A percentile compares a stretch with the other conserved stretches of the same genome.
phyloP scores from a whole-genome alignment of 2,329 filamentous ascomycete species.

The Hypoxylon sp. region DNA sequence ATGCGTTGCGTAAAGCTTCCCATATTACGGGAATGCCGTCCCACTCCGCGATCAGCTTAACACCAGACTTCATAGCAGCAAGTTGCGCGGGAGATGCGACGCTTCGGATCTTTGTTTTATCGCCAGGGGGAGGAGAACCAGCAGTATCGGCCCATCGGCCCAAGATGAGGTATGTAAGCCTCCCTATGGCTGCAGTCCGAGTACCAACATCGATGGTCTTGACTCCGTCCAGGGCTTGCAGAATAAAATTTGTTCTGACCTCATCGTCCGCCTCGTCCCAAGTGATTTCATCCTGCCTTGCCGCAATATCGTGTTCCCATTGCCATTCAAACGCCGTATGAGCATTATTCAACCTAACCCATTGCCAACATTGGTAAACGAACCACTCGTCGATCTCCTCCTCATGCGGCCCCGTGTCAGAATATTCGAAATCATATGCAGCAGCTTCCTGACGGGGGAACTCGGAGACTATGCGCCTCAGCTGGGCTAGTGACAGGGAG shows the following conservation, averaged over 20 bases:
- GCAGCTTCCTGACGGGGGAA: slow-evolving; percentile 78
- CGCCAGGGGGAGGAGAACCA: slow-evolving; percentile 59
- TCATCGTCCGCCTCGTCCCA: slow-evolving; percentile 78
- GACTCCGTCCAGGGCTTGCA: slow-evolving; percentile 64
- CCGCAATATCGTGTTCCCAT: slow-evolving; percentile 72
- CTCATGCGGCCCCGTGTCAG: slow-evolving; percentile 79
- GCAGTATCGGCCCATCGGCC: slow-evolving; percentile 81
- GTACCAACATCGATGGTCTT: slow-evolving; percentile 64
- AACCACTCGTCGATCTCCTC: slow-evolving; percentile 99
- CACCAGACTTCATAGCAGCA: slow-evolving; percentile 70
- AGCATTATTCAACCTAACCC: slow-evolving; percentile 81
- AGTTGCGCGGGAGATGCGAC: slow-evolving; percentile 71
- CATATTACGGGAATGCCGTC: slow-evolving; percentile 68
- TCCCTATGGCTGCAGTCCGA: slow-evolving; percentile 69
- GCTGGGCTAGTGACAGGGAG: slow-evolving; percentile 81
- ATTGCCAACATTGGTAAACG: slow-evolving; percentile 89
- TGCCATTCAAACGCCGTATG: slow-evolving; percentile 83
- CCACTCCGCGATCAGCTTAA: slow-evolving; percentile 65
- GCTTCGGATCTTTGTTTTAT: slow-evolving; percentile 62
- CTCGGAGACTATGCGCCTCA: slow-evolving; percentile 80
- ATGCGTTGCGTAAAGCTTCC: slow-evolving; percentile 64
- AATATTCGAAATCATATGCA: slow-evolving; percentile 89
- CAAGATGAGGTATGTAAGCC: slow-evolving; percentile 73
- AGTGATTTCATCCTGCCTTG: slow-evolving; percentile 62
- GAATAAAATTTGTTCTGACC: slow-evolving; percentile 70